phyloP scores from a whole-genome alignment of 257 asterid genomes.

The Eustoma russellianum region DNA sequence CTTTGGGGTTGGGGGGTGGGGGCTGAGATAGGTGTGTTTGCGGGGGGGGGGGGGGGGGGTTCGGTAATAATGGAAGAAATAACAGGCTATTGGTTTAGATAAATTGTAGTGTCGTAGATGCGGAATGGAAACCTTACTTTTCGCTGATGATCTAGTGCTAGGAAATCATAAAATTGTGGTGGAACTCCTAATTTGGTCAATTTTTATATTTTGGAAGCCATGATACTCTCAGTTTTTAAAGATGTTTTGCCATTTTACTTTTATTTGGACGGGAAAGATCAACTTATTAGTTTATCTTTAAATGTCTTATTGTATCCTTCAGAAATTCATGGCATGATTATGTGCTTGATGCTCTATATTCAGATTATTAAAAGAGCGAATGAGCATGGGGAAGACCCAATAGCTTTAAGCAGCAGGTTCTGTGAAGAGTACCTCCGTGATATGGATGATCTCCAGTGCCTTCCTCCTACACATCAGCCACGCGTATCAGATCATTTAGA shows the following conservation, averaged over 20 bases:
- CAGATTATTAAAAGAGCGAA: constrained; percentile 77
- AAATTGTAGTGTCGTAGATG: too few species aligned
- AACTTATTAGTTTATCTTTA: background rate
- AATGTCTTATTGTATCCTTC: background rate
- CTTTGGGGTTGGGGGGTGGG: too few species aligned
- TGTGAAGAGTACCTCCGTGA: constrained; percentile 77
- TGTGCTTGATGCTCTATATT: constrained; percentile 3
- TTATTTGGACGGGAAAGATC: background rate
- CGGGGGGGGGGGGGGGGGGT: too few species aligned
- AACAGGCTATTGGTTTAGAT: too few species aligned
- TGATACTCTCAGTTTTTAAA: background rate
- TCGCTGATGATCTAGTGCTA: too few species aligned
- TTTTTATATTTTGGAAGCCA: too few species aligned
- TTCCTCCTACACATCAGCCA: constrained; percentile 68
- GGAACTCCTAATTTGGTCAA: too few species aligned
- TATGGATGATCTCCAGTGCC: constrained; percentile 85
- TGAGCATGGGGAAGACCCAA: constrained; percentile 57
- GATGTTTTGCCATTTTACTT: background rate
- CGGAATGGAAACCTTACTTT: too few species aligned
- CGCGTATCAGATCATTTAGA: constrained; percentile 71
- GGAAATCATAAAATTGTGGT: too few species aligned
- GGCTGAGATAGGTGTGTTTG: too few species aligned
- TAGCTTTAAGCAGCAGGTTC: constrained; percentile 54
- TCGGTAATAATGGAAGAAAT: too few species aligned
- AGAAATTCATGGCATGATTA: background rate